Conservation (phyloP, 352 stramenopile genomes). For the Thalassiosira ordinaria region DNA sequence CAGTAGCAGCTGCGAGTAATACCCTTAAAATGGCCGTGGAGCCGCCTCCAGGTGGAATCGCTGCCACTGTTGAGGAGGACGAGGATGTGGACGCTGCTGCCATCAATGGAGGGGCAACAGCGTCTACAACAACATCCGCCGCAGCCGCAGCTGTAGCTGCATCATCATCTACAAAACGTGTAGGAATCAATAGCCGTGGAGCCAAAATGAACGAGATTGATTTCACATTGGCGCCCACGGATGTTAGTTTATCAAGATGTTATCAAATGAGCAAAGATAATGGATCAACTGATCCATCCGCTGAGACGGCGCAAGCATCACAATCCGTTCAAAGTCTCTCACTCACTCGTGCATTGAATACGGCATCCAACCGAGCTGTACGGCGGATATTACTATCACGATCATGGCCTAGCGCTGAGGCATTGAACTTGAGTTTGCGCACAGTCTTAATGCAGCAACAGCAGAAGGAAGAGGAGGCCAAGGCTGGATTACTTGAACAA, state of each 20-base stretch:
- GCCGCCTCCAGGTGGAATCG: too few relatives aligned
- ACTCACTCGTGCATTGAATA: constrained; percentile 77
- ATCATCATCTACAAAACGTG: constrained; percentile 25
- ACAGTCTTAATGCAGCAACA: constrained; percentile 55
- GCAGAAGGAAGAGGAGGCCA: constrained; percentile 25
- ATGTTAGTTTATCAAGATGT: constrained; percentile 76
- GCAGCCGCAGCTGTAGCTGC: neutral
- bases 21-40: neutral
- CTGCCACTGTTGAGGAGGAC: neutral
- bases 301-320: constrained; percentile 17
- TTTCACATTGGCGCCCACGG: constrained; percentile 80
- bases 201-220: constrained; percentile 86
- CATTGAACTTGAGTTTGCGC: constrained; percentile 77
- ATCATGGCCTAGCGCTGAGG: constrained; percentile 80
- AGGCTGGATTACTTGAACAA: neutral
- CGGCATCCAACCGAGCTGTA: constrained; percentile 79
- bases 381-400: constrained; percentile 75
- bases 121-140: too few relatives aligned
- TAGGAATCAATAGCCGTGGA: constrained; percentile 51
- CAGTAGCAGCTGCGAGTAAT: neutral
- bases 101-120: too few relatives aligned
- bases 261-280: constrained; percentile 56
- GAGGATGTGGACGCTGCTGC: neutral
- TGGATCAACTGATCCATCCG: constrained; percentile 2
- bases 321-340: constrained; percentile 69